Conservation (phyloP, 371 early-diverging fungal genomes). For the Mortierella sp. region DNA sequence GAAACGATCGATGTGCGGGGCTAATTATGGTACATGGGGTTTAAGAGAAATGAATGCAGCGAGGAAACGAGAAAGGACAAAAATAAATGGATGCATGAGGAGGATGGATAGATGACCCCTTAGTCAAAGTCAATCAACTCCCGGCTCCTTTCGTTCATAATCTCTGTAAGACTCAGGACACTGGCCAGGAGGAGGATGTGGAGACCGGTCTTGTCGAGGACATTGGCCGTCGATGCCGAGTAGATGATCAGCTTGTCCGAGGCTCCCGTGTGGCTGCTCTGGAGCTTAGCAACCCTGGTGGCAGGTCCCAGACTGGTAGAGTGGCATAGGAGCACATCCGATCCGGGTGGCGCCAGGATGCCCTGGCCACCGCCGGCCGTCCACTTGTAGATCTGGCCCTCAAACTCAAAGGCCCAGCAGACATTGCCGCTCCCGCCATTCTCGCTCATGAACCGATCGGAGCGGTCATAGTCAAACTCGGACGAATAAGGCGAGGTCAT, state of each 20-base stretch:
- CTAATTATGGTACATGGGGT: slow-evolving; percentile 1
- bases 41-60: slow-evolving; percentile 4
- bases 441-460: slow-evolving; percentile 21
- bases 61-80: not conserved
- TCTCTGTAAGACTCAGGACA: slow-evolving; percentile 48
- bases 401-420: slow-evolving; percentile 58
- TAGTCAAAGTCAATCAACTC: slow-evolving; percentile 55
- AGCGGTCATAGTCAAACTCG: slow-evolving; percentile 41
- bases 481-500: slow-evolving; percentile 17
- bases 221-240: slow-evolving; percentile 19
- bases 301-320: slow-evolving; percentile 50
- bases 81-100: not conserved
- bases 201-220: slow-evolving; percentile 44
- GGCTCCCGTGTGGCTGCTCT: slow-evolving; percentile 52
- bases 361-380: slow-evolving; percentile 53
- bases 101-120: not conserved
- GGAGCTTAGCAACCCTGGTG: slow-evolving; percentile 48
- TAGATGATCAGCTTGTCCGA: slow-evolving; percentile 47
- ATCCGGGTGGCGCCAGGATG: slow-evolving; percentile 49
- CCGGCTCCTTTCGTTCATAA: slow-evolving; percentile 48
- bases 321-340: slow-evolving; percentile 47
- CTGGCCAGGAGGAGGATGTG: slow-evolving; percentile 45
- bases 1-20: not conserved
- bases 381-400: slow-evolving; percentile 54
- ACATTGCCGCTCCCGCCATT: slow-evolving; percentile 4